Base-by-base conservation (phyloP, 2,329 filamentous ascomycete genomes). In the Cytospora piceae region DNA sequence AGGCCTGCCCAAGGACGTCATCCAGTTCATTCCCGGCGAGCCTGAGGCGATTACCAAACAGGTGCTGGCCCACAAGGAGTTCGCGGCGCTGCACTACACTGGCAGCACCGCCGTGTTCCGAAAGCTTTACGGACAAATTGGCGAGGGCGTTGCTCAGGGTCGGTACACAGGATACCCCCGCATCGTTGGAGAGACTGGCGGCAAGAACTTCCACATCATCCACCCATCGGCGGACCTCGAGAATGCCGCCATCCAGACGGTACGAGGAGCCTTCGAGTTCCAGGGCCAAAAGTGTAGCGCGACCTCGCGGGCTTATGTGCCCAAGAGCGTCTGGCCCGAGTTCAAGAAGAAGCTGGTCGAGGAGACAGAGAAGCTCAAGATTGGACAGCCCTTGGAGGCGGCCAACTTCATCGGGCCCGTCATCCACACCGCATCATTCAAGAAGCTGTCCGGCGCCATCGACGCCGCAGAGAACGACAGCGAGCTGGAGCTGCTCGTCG, bases 51-150 rank as follows among this genome's bases (percentile, higher is more conserved):
- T 97, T 66, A 97, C 94, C 65, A 87, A 89, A 75, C 84, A 85
- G 42, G 90, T 92, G 12, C 85, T 97, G 54, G 83, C 83, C 61
- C 92, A 95, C 82, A 87, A 82, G 71, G 83, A 96, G 67, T 95
- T 98, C 72, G 90, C 94, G 11, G 90, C 92, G n/a, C 87, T 98
- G 27, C 93, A 97, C 82, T 98, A 94, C 83, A 98, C 94, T 0
- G 94, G 94, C 68, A 95, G 91, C 81, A 97, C 94, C 0, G 87
- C 88, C 58, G 92, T 98, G 34, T 97, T 98, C 88, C 90, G 93
- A 68, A 87, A 88, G 74, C 83, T 98, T 15, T 97, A 96, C 76
- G 92, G 92, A 22, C 87, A 92, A 76, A 97, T 97, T 72, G 92
- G 92, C 14, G 82, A 85, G 69, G 92, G 91, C 51, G 89, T 96